Evolutionary conservation across 1,139 yeast species (phyloP).

Genomic region (Nakaseomyces nivariensis): DNA sequence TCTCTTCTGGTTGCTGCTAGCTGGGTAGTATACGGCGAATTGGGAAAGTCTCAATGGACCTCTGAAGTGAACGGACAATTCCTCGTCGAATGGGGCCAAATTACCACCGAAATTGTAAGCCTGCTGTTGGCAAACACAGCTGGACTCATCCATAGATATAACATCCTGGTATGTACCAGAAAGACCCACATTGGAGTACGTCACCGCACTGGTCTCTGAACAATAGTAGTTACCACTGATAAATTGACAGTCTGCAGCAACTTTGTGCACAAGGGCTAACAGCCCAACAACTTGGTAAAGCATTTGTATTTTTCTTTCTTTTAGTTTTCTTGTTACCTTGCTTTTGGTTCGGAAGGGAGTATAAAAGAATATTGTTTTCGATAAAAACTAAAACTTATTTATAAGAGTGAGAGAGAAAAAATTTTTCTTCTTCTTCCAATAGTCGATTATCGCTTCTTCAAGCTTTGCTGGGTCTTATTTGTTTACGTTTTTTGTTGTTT

Average conservation of each 20-base stretch:
- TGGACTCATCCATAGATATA: constrained; percentile 53
- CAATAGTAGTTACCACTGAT: constrained; percentile 78
- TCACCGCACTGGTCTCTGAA: constrained; percentile 53
- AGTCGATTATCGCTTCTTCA: no score
- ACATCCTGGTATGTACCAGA: constrained; percentile 72
- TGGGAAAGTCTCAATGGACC: constrained; percentile 77
- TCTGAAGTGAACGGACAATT: constrained; percentile 84
- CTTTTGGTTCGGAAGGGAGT: not conserved
- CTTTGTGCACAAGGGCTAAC: constrained; percentile 5
- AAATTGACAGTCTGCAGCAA: constrained; percentile 35
- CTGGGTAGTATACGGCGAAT: constrained; percentile 65
- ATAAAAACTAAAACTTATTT: no score
- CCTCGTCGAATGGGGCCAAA: constrained; percentile 79
- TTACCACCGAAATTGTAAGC: constrained; percentile 56
- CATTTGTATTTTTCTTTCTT: no score
- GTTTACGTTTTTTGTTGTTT: no score
- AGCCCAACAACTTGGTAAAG: not conserved
- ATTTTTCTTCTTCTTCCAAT: no score
- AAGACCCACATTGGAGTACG: constrained; percentile 65
- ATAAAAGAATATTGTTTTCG: no score
- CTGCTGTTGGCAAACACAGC: constrained; percentile 51
- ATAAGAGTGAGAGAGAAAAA: no score
- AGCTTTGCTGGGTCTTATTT: no score
- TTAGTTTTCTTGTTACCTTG: not conserved
- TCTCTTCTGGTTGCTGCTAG: constrained; percentile 32